Conservation (phyloP, 768 basidiomycete genomes). For the Russula sp. region DNA sequence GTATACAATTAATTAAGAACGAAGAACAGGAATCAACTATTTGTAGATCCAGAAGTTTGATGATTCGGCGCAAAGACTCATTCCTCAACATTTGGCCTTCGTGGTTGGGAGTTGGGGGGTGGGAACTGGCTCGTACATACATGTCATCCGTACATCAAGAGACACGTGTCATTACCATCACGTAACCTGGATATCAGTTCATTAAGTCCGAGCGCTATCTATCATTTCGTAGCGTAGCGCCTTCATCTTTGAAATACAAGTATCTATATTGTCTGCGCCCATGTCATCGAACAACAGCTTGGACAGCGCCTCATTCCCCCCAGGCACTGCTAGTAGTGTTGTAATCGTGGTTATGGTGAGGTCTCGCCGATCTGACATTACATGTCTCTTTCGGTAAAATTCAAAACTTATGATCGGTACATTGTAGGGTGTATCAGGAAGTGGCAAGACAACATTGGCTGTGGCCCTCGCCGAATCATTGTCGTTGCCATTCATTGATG, state of each 20-base stretch:
- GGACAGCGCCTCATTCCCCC: neutral
- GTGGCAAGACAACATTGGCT: constrained; percentile 69
- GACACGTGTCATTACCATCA: neutral
- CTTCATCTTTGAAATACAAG: neutral
- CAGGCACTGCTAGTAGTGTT: neutral
- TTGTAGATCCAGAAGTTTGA: no score
- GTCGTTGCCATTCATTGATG: constrained; percentile 76
- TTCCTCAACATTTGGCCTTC: neutral
- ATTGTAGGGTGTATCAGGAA: constrained; percentile 61
- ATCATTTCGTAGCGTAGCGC: no score
- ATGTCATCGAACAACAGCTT: neutral
- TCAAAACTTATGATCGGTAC: neutral
- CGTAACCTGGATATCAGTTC: neutral
- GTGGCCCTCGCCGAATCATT: constrained; percentile 51
- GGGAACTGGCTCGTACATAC: neutral
- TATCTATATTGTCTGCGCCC: neutral
- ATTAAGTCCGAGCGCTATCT: no score
- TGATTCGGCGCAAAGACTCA: neutral
- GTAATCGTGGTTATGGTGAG: constrained; percentile 11
- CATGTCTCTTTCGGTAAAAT: neutral
- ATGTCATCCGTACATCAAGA: neutral
- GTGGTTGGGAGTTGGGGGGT: no score
- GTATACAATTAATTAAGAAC: constrained; percentile 10
- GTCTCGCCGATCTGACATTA: neutral
- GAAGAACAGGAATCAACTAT: neutral